Base-by-base conservation (phyloP, 352 stramenopile species). In the Pythium myriotylum region DNA sequence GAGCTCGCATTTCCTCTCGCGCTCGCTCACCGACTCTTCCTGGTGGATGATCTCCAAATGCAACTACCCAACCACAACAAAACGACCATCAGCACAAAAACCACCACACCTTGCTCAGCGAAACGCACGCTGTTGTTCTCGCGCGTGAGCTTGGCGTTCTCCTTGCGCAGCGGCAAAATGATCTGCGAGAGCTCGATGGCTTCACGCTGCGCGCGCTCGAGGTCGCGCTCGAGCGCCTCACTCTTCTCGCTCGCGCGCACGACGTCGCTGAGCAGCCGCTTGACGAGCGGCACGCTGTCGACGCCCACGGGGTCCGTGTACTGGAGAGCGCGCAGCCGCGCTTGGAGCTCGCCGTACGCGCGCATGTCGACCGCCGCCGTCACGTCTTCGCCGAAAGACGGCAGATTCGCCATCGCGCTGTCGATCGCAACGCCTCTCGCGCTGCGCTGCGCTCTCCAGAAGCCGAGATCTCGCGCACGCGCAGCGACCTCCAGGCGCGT, bases 1-100 rank as follows among this genome's bases (percentile, higher is more conserved):
- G 32, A 89, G 62, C 35, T 89, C 74, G 45, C 81, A 91, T 4
- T 67, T 53, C 26, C 84, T 80, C 54, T 92, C 84, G 26, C 79
- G 70, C 68, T 91, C 79, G 5, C 68, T 75, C 32, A 91, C 76
- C 19, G 76, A 73, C 49, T 92, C 84, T 75, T 92, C 81, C 45
- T 92, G 81, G 65, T 92, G 84, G 53, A 92, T 92, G 48, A 90
- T 79, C 63, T 92, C 81, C 42, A 91, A 47, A 59, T 91, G 81
- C 7, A 92, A 73, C 83, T 92, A 48, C 17, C 20, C 17, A 32
- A 23, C 54, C 27, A 59, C 19, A 33, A 26, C 7, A 41, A 27
- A 35, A 35, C 29, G 29, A 33, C 26, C 39, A 53, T 41, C 8
- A 14, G 14, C 33, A 40, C 33, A 40, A 8, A 40, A 40, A 40